phyloP scores from a whole-genome alignment of 768 basidiomycete genomes.

The Russula earlei region DNA sequence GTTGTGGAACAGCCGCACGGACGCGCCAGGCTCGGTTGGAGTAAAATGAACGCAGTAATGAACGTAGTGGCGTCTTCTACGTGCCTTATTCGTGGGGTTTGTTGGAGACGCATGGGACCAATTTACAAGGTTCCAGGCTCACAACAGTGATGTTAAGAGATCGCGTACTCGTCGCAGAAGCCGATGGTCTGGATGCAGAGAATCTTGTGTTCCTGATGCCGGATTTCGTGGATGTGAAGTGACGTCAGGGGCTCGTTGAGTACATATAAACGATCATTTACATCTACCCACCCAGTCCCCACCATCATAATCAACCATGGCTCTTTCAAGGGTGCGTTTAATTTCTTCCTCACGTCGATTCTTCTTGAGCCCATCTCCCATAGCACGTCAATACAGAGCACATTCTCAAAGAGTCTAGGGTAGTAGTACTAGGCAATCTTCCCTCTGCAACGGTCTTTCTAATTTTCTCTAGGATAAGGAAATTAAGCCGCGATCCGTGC shows the following conservation, averaged over 20 bases:
- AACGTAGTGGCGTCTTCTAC: neutral
- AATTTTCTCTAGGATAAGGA: slow-evolving; percentile 34
- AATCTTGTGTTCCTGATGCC: neutral
- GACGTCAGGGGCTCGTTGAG: slow-evolving; percentile 5
- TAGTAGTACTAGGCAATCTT: neutral
- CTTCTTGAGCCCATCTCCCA: neutral
- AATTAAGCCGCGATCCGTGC: slow-evolving; percentile 25
- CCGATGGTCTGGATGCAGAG: neutral
- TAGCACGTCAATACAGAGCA: slow-evolving; percentile 18
- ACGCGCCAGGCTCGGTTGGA: neutral
- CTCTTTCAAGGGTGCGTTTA: slow-evolving; percentile 16
- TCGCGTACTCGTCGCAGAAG: neutral
- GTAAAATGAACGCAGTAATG: neutral
- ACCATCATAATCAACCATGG: slow-evolving; percentile 16
- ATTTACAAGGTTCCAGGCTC: too few relatives aligned
- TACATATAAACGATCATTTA: too few relatives aligned
- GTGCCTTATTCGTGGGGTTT: neutral
- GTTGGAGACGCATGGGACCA: too few relatives aligned
- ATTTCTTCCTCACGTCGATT: neutral
- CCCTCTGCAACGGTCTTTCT: neutral
- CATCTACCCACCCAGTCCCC: too few relatives aligned
- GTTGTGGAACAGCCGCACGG: neutral
- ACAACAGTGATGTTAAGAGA: too few relatives aligned
- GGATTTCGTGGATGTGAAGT: neutral
- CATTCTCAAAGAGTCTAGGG: slow-evolving; percentile 11